Percentiles rank a stretch among this genome's conserved stretches.
Conservation (phyloP, 805 yeast genomes). For the Yarrowia keelungensis region DNA sequence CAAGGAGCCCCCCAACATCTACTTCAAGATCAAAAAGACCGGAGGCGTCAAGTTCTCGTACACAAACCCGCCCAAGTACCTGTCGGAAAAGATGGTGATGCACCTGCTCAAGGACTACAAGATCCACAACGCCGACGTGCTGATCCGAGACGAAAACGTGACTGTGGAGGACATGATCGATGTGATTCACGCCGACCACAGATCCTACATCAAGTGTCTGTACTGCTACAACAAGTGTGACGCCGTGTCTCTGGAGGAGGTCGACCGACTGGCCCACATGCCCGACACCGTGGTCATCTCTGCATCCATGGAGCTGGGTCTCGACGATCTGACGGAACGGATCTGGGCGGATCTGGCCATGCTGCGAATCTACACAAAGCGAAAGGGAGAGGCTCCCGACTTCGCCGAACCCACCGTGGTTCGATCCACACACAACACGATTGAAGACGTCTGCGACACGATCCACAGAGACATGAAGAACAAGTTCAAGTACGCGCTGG, state of each 20-base stretch:
- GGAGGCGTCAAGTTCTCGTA: constrained; percentile 91
- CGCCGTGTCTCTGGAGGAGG: constrained; percentile 93
- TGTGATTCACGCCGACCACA: constrained; percentile 83
- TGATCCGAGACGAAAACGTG: constrained; percentile 84
- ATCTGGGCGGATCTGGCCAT: constrained; percentile 89
- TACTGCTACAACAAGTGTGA: constrained; percentile 96
- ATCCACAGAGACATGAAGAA: constrained; percentile 92
- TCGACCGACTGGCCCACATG: constrained; percentile 87
- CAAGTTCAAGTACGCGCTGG: constrained; percentile 91
- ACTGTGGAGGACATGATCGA: constrained; percentile 95
- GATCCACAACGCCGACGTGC: constrained; percentile 91
- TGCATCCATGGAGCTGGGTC: constrained; percentile 85
- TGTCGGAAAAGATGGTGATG: constrained; percentile 80
- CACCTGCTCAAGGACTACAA: constrained; percentile 84
- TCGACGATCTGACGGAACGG: constrained; percentile 86
- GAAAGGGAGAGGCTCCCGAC: constrained; percentile 79
- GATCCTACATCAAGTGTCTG: constrained; percentile 87
- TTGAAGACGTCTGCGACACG: constrained; percentile 88
- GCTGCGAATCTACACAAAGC: constrained; percentile 82
- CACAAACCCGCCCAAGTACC: constrained; percentile 78
- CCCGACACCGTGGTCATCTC: constrained; percentile 95
- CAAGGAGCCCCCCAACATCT: constrained; percentile 78
- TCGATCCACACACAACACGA: constrained; percentile 70
- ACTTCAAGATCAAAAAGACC: constrained; percentile 77
- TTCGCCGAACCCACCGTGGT: constrained; percentile 92